These are phyloP conservation scores for Pseudisothecium myosuroides DNA, from an alignment of 225 moss, liverwort and hornwort species.

Conservation along the genomic window DNA sequence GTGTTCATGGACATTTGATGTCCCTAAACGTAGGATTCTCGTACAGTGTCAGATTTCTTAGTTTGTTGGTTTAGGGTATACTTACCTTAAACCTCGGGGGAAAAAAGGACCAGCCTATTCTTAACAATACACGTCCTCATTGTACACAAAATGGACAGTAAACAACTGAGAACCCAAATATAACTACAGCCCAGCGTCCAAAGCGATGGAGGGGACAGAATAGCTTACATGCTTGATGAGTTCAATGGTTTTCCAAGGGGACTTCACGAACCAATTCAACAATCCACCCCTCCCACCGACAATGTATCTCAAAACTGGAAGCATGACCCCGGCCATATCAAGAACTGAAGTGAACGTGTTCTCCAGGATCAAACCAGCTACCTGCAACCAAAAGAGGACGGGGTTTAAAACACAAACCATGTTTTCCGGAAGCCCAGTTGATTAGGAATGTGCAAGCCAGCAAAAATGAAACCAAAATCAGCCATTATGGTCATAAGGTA, in stretches of 20 bases:
- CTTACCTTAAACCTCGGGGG: neutral
- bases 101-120: neutral
- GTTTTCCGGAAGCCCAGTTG: neutral
- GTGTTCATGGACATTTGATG: neutral
- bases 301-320: constrained; percentile 70
- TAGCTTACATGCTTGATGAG: constrained; percentile 57
- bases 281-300: constrained; percentile 71
- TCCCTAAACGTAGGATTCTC: no score
- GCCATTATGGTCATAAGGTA: neutral
- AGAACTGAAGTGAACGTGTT: constrained; percentile 96
- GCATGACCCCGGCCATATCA: constrained; percentile 95
- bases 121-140: neutral
- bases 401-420: neutral
- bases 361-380: constrained; percentile 75
- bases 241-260: constrained; percentile 88
- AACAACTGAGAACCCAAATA: neutral
- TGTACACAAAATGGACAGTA: neutral
- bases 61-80: neutral
- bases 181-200: neutral
- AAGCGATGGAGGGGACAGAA: neutral
- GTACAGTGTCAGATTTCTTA: no score
- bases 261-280: constrained; percentile 83
- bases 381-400: constrained; percentile 22
- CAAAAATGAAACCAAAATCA: neutral
- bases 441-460: neutral